Base-by-base conservation (phyloP, 179 eudicot species). In the Corrigiola litoralis region DNA sequence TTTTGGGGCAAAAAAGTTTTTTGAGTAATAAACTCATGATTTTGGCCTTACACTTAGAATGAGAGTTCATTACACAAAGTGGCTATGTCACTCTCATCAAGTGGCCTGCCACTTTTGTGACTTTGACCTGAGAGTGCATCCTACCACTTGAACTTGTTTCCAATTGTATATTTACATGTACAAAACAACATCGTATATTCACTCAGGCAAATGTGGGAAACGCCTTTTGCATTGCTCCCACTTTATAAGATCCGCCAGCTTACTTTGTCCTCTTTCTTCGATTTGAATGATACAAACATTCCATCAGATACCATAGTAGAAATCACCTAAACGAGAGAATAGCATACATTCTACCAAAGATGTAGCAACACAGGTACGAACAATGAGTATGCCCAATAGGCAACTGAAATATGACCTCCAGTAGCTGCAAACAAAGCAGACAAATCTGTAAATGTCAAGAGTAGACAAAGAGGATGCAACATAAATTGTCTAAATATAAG, bases 71-170 rank as follows among this genome's bases (percentile, higher is more conserved):
- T 81, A 84, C 88, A 88, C 75, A 80, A 72, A 78, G 77, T 38
- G 66, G 84, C 74, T 27, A 49, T 77, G 87, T 81, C 77, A 61
- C 73, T 80, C 72, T 65, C 67, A 78, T 77, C 5, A 38, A 75
- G 66, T 28, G 88, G 98, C 98, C 98, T 69, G 98, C 81, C 95
- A 89, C 90, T 88, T 76, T 65, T 78, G 94, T 85, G 92, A 84
- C 98, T 92, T 92, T 72, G 98, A 92, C 96, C 97, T 65, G 66
- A 70, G 79, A 75, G 72, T 77, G 91, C 89, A 76, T 72, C 69
- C 51, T 70, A 58, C 88, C 87, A 74, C 75, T 81, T 55, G 70
- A 72, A 41, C 59, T 63, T 72, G 42, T 73, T 80, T 75, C 37
- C 59, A 70, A 68, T 73, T 76, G 77, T 79, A 84, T 87, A 89